phyloP scores from a whole-genome alignment of 2,329 filamentous ascomycete genomes.

The Aureobasidium sp. region DNA sequence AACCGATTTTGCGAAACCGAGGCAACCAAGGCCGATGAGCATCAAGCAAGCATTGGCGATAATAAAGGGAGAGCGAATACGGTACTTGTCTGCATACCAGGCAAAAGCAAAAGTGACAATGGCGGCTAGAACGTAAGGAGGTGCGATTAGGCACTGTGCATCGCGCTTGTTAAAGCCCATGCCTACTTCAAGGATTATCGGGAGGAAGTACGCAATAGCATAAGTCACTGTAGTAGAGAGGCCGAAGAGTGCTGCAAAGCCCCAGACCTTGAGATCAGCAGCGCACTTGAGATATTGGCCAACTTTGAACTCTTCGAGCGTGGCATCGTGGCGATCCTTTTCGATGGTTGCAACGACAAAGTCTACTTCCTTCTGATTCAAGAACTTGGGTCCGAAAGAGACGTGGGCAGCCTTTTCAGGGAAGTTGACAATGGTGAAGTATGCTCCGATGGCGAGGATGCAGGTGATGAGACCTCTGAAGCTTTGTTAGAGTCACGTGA shows the following conservation, averaged over 20 bases:
- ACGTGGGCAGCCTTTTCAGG: conserved; percentile 28
- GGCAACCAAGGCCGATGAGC: conserved; percentile 28
- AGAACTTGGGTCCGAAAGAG: conserved; percentile 32
- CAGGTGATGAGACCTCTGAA: conserved; percentile 32
- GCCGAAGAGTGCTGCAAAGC: conserved; percentile 48
- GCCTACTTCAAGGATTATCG: conserved; percentile 31
- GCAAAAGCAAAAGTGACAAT: conserved; percentile 28
- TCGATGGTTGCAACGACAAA: conserved; percentile 48
- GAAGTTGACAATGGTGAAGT: conserved; percentile 41
- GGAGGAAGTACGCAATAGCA: conserved; percentile 31
- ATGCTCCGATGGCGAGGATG: conserved; percentile 34
- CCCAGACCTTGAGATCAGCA: conserved; percentile 49
- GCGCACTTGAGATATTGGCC: conserved; percentile 42
- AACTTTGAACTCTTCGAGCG: conserved; percentile 41
- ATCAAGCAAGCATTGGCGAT: conserved; percentile 30
- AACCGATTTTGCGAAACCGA: conserved; percentile 26
- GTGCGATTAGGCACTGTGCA: conserved; percentile 29
- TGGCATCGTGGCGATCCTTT: conserved; percentile 47
- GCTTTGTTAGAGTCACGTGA: background rate
- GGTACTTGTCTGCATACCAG: conserved; percentile 28
- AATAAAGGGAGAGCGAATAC: conserved; percentile 29
- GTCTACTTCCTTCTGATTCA: conserved; percentile 40
- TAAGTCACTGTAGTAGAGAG: conserved; percentile 53
- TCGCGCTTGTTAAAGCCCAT: conserved; percentile 29
- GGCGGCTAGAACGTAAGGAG: conserved; percentile 28